These are phyloP conservation scores for Trichoderma arundinaceum DNA, from an alignment of 2,329 filamentous ascomycete species.

Conservation along the genomic window DNA sequence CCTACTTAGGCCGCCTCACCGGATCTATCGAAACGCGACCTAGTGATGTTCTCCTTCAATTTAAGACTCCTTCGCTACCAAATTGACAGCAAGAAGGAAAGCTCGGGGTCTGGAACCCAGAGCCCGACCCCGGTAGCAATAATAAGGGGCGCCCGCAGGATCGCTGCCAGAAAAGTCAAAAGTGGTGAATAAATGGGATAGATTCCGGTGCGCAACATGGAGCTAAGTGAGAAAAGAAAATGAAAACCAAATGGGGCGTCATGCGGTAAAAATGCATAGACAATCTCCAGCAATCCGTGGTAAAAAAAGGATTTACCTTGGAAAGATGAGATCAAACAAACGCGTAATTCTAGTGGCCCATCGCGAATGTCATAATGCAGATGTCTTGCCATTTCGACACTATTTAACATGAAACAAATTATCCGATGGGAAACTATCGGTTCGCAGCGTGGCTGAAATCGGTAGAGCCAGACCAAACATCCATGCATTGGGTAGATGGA, in stretches of 20 bases:
- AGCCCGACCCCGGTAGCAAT: neutral
- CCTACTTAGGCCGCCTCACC: conserved; percentile 14
- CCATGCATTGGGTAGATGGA: conserved; percentile 17
- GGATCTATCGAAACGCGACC: conserved; percentile 24
- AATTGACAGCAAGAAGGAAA: conserved; percentile 1
- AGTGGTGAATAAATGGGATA: neutral
- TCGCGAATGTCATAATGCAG: neutral
- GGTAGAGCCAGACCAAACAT: conserved; percentile 8
- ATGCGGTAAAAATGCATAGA: neutral
- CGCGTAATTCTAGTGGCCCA: conserved; percentile 13
- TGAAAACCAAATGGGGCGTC: neutral
- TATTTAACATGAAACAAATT: conserved; percentile 25
- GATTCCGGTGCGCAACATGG: neutral
- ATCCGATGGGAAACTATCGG: conserved; percentile 9
- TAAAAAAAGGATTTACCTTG: neutral
- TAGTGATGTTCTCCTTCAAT: conserved; percentile 26
- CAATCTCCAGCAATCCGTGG: neutral
- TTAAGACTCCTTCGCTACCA: conserved; percentile 11
- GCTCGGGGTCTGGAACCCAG: neutral
- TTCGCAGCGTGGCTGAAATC: conserved; percentile 16
- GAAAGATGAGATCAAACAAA: conserved; percentile 20
- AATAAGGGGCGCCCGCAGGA: neutral
- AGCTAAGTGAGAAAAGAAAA: neutral
- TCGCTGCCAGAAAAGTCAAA: neutral
- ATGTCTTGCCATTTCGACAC: neutral